phyloP scores from a whole-genome alignment of 139 green algal species.

The Nannochloris sp. region DNA sequence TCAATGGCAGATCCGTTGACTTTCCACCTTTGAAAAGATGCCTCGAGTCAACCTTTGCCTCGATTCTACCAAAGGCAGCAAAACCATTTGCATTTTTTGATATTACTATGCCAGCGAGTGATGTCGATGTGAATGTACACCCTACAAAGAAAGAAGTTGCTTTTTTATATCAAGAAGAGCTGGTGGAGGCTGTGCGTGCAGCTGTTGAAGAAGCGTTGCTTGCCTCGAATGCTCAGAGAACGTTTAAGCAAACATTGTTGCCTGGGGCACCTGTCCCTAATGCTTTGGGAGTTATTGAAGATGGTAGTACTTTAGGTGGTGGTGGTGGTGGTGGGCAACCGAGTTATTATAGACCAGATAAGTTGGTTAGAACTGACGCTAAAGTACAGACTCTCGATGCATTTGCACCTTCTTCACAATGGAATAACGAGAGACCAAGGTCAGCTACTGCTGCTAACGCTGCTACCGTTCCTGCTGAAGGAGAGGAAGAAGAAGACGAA shows the following conservation, averaged over 20 bases:
- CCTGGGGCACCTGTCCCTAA: conserved; percentile 6
- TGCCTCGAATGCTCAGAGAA: conserved; percentile 52
- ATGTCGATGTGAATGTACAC: conserved; percentile 97
- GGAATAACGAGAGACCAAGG: not conserved
- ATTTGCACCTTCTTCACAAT: conserved; percentile 28
- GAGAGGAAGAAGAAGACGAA: not conserved
- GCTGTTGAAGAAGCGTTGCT: conserved; percentile 64
- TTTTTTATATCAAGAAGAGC: conserved; percentile 77
- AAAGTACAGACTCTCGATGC: conserved; percentile 52
- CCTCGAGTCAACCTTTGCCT: conserved; percentile 67
- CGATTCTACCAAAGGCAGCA: conserved; percentile 60
- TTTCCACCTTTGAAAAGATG: conserved; percentile 67
- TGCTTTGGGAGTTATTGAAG: not conserved
- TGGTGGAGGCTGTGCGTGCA: conserved; percentile 49
- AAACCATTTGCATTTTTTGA: conserved; percentile 87
- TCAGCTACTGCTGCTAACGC: not conserved
- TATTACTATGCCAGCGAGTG: conserved; percentile 60
- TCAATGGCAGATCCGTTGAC: conserved; percentile 90
- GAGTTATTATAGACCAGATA: conserved; percentile 35
- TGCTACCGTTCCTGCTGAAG: not conserved
- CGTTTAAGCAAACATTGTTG: conserved; percentile 52
- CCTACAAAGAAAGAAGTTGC: conserved; percentile 92
- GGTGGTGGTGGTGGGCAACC: too few relatives aligned
- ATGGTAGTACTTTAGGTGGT: not conserved
- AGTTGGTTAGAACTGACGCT: conserved; percentile 61